Conservation (phyloP, 1,284 basidiomycete species). For the Megacollybia platyphylla region DNA sequence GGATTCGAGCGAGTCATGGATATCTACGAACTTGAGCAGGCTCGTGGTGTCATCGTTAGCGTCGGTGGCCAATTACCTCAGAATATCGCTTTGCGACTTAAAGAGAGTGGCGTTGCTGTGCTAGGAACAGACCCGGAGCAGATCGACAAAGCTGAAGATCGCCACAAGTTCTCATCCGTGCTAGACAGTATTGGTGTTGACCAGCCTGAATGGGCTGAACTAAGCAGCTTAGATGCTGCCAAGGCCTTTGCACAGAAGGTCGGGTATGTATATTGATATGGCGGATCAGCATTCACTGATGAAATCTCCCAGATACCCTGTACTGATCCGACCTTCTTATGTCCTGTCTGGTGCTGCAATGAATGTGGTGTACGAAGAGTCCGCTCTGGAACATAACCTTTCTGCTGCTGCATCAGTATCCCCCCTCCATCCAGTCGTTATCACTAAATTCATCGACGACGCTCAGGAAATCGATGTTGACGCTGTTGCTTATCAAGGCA, state of each 20-base stretch:
- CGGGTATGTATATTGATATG: slow-evolving; percentile 28
- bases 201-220: slow-evolving; percentile 95
- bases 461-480: slow-evolving; percentile 99
- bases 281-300: not conserved
- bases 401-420: slow-evolving; percentile 94
- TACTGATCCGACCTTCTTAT: slow-evolving; percentile 93
- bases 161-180: slow-evolving; percentile 97
- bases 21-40: slow-evolving; percentile 94
- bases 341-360: slow-evolving; percentile 98
- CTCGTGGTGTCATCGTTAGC: slow-evolving; percentile 90
- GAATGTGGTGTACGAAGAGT: slow-evolving; percentile 96
- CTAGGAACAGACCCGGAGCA: slow-evolving; percentile 92
- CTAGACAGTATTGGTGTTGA: slow-evolving; percentile 93
- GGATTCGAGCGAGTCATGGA: slow-evolving; percentile 99
- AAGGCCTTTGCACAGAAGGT: slow-evolving; percentile 87
- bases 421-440: slow-evolving; percentile 93
- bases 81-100: slow-evolving; percentile 95
- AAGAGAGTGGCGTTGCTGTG: slow-evolving; percentile 84
- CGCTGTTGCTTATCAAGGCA: slow-evolving; percentile 90
- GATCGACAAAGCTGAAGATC: slow-evolving; percentile 97
- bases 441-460: slow-evolving; percentile 97
- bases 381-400: slow-evolving; percentile 82
- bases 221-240: slow-evolving; percentile 79
- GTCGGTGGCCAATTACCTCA: slow-evolving; percentile 95
- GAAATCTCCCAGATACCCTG: slow-evolving; percentile 64